Evolutionary conservation across 2,329 filamentous ascomycete species (phyloP).

Genomic region (Lasiodiplodia sp.): DNA sequence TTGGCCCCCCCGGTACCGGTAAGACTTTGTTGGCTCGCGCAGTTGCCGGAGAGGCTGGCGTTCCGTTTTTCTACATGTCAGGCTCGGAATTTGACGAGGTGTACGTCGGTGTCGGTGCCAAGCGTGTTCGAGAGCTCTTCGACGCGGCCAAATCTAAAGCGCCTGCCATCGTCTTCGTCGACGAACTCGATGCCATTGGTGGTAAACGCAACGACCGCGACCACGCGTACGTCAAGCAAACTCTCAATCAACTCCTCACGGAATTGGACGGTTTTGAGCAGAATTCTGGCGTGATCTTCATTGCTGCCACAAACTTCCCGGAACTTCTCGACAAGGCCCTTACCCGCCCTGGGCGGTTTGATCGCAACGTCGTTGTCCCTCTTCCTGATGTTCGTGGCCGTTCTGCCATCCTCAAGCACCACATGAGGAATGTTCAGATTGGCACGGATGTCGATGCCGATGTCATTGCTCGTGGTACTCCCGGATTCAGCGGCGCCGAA

Average conservation of each 20-base stretch:
- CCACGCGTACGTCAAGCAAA: slow-evolving; percentile 95
- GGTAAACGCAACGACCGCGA: slow-evolving; percentile 92
- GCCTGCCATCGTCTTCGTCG: slow-evolving; percentile 93
- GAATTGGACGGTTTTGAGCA: slow-evolving; percentile 98
- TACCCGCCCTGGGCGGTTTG: slow-evolving; percentile 92
- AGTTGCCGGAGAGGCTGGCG: slow-evolving; percentile 94
- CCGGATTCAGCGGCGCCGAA: slow-evolving; percentile 93
- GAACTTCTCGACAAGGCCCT: slow-evolving; percentile 93
- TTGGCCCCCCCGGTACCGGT: slow-evolving; percentile 95
- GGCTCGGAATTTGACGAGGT: slow-evolving; percentile 98
- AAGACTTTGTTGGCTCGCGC: slow-evolving; percentile 96
- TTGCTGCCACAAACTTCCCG: slow-evolving; percentile 95
- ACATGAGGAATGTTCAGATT: slow-evolving; percentile 89
- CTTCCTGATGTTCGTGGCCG: slow-evolving; percentile 93
- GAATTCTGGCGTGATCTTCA: slow-evolving; percentile 91
- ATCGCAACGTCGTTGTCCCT: slow-evolving; percentile 87
- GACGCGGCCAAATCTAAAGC: slow-evolving; percentile 81
- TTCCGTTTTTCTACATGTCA: slow-evolving; percentile 99
- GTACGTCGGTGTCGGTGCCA: slow-evolving; percentile 95
- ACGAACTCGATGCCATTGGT: slow-evolving; percentile 92
- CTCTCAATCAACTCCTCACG: slow-evolving; percentile 93
- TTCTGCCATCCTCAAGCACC: slow-evolving; percentile 90
- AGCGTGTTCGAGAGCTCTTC: slow-evolving; percentile 95
- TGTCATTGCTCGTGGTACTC: slow-evolving; percentile 83
- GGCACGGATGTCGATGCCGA: slow-evolving; percentile 81